phyloP scores from a whole-genome alignment of 768 basidiomycete genomes.

The Rhodotorula babjevae region DNA sequence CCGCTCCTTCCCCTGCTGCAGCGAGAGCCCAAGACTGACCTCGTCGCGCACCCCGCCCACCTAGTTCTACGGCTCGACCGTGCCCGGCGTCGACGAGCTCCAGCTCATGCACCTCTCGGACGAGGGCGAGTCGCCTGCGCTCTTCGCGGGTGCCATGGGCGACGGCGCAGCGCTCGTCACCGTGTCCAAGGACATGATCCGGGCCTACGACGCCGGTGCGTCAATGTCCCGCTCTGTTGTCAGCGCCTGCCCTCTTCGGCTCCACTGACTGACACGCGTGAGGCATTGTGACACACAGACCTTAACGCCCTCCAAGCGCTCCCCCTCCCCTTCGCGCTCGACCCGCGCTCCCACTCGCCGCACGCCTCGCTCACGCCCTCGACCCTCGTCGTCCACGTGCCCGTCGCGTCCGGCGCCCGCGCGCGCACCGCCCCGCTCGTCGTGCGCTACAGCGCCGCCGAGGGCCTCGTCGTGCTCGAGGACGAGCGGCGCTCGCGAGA shows the following conservation, averaged over 20 bases:
- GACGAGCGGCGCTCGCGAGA: not conserved
- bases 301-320: not conserved
- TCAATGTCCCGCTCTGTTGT: too few relatives aligned
- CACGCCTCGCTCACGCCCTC: not conserved
- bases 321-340: not conserved
- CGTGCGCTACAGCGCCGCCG: too few relatives aligned
- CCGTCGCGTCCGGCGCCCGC: not conserved
- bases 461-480: too few relatives aligned
- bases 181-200: not conserved
- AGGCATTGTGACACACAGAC: not conserved
- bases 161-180: not conserved
- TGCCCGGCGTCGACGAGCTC: not conserved
- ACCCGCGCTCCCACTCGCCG: not conserved
- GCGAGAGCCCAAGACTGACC: too few relatives aligned
- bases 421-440: not conserved
- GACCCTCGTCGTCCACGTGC: not conserved
- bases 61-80: conserved; percentile 1
- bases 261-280: not conserved
- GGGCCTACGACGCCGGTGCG: not conserved
- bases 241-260: too few relatives aligned
- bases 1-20: not conserved
- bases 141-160: not conserved
- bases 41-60: too few relatives aligned
- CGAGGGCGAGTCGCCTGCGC: not conserved
- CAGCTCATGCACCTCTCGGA: not conserved